Base-by-base conservation (phyloP, 192 early-diverging fungal species). In the Coemansia sp. region DNA sequence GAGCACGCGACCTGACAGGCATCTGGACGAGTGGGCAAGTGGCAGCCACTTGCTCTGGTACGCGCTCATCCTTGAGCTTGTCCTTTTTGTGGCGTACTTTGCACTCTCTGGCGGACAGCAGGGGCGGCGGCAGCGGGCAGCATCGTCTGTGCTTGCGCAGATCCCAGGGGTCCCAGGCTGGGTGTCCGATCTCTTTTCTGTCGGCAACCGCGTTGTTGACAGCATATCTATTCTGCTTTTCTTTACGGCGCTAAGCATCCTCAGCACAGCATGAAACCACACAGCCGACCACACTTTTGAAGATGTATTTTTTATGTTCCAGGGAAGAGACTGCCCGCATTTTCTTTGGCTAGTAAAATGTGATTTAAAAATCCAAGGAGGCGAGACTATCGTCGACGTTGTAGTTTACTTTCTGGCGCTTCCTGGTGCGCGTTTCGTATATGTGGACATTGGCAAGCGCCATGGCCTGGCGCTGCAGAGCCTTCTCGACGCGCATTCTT, bases 331-430 rank as follows among this genome's bases (percentile, higher is more conserved):
- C 30, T 30, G 30, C 1, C 30, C 3, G 3, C 3, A 30, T 3
- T 30, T 30, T 30, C 30, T 30, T 30, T 30, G 30, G 30, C 30
- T 30, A 30, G 30, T 30, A 30, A 30, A 30, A 2, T 1, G n/a
- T 2, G 30, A 21, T 53, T n/a, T 59, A 59, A 35, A 59, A 59
- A n/a, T 59, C 57, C 11, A 59, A 35, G 5, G 57, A 33, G 11
- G 57, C 63, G 7, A 67, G 56, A 18, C 9, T 20, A 2, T 72
- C 70, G 26, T 82, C 79, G 35, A 60, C 63, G 33, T 62, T 69
- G 45, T 83, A 83, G 35, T 83, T 83, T 48, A 83, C 72, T 30
- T 66, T 71, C 69, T 83, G 74, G 53, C 80, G 80, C 68, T 77
- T 83, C 44, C 80, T 55, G 16, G 80, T 83, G 60, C 80, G 75